Evolutionary conservation across 2,329 filamentous ascomycete genomes (phyloP), one percentile per base, ranked within the genome.

Genomic region (Aspergillus pseudotamarii): DNA sequence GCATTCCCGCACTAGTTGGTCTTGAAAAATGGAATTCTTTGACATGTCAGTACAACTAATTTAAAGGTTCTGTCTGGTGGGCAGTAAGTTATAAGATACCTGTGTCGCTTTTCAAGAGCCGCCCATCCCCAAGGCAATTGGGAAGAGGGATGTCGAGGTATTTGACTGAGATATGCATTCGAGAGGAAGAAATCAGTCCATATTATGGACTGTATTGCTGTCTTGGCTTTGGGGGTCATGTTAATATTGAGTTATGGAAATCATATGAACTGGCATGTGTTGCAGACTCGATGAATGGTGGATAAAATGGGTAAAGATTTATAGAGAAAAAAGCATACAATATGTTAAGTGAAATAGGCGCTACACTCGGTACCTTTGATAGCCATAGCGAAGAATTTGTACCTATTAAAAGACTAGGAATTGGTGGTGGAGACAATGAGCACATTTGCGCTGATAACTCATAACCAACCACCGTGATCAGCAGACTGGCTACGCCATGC

Each of bases 311-410:
- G 14, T 19, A 11, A 41, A 41, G 6, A 19, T 19, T n/a, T n/a
- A 1, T n/a, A 8, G 16, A n/a, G 0, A 14, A 0, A 14, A n/a
- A 41, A 41, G 14, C 1, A n/a, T n/a, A n/a, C 16, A 46, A 14
- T 23, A 6, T 23, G 1, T 21, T 8, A 14, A 21, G 4, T 46
- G 10, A 11, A 34, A 14, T 14, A 12, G n/a, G 3, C 43, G 11
- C n/a, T 12, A 23, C 12, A 5, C 14, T 21, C 43, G 4, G 4
- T 23, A 23, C n/a, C 4, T 12, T 23, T 21, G 4, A 11, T 12
- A 11, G 9, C 1, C 3, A 45, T 45, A 3, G 43, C 11, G n/a
- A 14, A 1, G 4, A 23, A 23, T 12, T 12, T 14, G 11, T 46
- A 23, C 21, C 21, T 46, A 46, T 41, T 5, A 23, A 23, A 21